Percentiles rank a stretch among this genome's conserved stretches.
Conservation (phyloP, 2,329 filamentous ascomycete genomes). For the Hymenoscyphus occultus region DNA sequence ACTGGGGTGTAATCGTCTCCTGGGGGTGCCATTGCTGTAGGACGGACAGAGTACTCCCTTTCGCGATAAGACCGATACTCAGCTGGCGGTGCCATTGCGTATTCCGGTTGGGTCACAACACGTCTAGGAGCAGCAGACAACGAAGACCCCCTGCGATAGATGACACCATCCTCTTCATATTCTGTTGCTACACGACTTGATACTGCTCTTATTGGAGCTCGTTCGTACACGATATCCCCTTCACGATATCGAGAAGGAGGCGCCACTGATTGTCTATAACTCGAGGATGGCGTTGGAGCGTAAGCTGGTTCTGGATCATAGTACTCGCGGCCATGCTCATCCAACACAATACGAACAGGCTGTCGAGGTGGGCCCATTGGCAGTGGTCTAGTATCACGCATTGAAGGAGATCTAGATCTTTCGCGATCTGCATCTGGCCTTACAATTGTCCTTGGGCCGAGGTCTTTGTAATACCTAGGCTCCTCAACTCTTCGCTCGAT, state of each 20-base stretch:
- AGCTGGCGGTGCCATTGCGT: slow-evolving; percentile 43
- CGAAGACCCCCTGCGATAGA: slow-evolving; percentile 51
- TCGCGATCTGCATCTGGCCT: slow-evolving; percentile 49
- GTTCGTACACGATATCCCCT: slow-evolving; percentile 63
- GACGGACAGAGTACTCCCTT: slow-evolving; percentile 56
- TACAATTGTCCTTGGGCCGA: slow-evolving; percentile 45
- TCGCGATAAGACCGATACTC: slow-evolving; percentile 52
- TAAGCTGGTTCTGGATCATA: slow-evolving; percentile 52
- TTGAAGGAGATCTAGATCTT: slow-evolving; percentile 48
- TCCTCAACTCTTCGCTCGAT: slow-evolving; percentile 32
- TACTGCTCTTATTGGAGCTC: slow-evolving; percentile 37
- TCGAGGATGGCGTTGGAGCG: slow-evolving; percentile 42
- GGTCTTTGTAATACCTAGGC: slow-evolving; percentile 46
- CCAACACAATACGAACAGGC: slow-evolving; percentile 68
- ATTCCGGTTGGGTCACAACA: slow-evolving; percentile 62
- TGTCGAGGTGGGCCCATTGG: slow-evolving; percentile 49
- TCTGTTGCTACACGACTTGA: slow-evolving; percentile 30
- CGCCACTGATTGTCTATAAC: slow-evolving; percentile 52
- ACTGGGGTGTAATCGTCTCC: slow-evolving; percentile 44
- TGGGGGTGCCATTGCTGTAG: slow-evolving; percentile 32
- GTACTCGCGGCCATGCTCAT: slow-evolving; percentile 81
- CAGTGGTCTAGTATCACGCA: slow-evolving; percentile 45
- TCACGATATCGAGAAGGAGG: slow-evolving; percentile 48
- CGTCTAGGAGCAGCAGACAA: slow-evolving; percentile 48
- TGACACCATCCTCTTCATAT: slow-evolving; percentile 33